Conservation (phyloP, 2,329 filamentous ascomycete species). For the Xylaria sp. region DNA sequence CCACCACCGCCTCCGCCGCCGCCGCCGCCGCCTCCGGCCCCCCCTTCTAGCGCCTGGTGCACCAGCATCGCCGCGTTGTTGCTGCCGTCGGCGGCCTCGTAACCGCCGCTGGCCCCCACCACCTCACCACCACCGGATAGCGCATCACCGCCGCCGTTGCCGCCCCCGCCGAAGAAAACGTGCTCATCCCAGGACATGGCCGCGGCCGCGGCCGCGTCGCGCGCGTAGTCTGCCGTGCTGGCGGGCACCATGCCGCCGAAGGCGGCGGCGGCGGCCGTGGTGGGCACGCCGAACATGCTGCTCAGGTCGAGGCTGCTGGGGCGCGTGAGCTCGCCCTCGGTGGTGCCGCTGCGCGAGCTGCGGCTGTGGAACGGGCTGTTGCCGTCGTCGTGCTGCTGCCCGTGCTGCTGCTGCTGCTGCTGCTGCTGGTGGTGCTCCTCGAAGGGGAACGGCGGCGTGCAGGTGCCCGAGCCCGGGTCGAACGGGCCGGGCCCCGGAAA, state of each 20-base stretch:
- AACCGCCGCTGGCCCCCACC: background rate
- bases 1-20: too few relatives aligned
- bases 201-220: background rate
- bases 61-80: background rate
- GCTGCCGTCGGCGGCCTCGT: background rate
- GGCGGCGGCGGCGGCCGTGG: background rate
- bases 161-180: background rate
- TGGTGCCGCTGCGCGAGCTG: background rate
- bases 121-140: background rate
- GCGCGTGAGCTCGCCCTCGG: background rate
- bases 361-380: background rate
- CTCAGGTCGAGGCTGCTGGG: background rate
- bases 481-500: background rate
- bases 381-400: background rate
- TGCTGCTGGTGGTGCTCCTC: background rate
- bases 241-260: background rate
- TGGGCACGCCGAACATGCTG: background rate
- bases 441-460: background rate
- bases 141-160: background rate
- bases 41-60: background rate
- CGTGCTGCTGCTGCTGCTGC: background rate
- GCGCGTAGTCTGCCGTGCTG: background rate
- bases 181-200: background rate
- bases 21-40: too few relatives aligned
- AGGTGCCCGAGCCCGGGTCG: background rate